phyloP scores from a whole-genome alignment of 1,284 basidiomycete genomes.

The Heliocybe sulcata region DNA sequence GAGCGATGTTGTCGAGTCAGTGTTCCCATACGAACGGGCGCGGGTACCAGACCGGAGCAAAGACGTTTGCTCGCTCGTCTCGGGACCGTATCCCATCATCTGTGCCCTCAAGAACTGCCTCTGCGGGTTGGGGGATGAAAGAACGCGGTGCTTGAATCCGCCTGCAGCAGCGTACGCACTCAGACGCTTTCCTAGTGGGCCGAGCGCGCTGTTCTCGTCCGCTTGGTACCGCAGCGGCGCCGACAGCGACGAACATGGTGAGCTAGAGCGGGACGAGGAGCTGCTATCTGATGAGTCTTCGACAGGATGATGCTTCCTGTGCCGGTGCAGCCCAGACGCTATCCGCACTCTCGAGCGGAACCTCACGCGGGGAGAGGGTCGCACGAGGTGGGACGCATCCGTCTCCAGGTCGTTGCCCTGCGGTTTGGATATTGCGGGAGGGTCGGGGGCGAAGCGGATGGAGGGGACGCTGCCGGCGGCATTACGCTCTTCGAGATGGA shows the following conservation, averaged over 20 bases:
- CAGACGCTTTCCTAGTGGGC: slow-evolving; percentile 51
- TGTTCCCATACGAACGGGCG: background rate
- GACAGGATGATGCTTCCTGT: slow-evolving; percentile 14
- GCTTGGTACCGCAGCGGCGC: slow-evolving; percentile 55
- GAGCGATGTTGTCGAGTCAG: slow-evolving; percentile 5
- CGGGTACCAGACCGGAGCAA: background rate
- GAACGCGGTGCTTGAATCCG: background rate
- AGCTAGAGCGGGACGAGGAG: slow-evolving; percentile 44
- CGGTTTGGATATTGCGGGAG: background rate
- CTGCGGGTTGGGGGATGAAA: slow-evolving; percentile 8
- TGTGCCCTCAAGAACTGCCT: slow-evolving; percentile 11
- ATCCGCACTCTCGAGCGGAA: slow-evolving; percentile 53
- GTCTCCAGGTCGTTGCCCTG: background rate
- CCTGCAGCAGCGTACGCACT: slow-evolving; percentile 20
- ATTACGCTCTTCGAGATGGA: slow-evolving; percentile 3
- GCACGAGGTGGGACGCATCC: slow-evolving; percentile 1
- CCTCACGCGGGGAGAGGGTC: slow-evolving; percentile 31
- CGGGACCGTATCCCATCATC: background rate
- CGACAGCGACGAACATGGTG: slow-evolving; percentile 66
- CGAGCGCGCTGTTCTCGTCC: slow-evolving; percentile 47
- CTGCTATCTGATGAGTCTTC: slow-evolving; percentile 4
- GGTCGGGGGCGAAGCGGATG: slow-evolving; percentile 3
- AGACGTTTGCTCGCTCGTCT: background rate
- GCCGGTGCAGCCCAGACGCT: slow-evolving; percentile 35
- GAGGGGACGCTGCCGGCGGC: background rate